These are phyloP conservation scores for Jatropha multifida DNA, from an alignment of 441 rosid species.

Conservation along the genomic window DNA sequence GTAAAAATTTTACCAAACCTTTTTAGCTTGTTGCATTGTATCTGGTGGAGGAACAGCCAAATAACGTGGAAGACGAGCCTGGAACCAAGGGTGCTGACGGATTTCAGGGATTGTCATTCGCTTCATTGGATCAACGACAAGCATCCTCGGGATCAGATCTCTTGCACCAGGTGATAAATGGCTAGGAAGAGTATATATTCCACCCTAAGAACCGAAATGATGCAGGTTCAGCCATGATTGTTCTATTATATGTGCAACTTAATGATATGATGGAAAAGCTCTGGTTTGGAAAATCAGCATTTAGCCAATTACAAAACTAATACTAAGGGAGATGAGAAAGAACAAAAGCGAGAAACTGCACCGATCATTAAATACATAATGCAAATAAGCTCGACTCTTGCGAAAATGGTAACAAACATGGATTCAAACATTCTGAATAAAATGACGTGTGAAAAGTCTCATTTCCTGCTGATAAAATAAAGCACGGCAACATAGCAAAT, in stretches of 20 bases:
- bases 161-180: constrained; percentile 89
- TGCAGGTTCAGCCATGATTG: background rate
- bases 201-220: constrained; percentile 53
- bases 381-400: background rate
- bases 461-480: background rate
- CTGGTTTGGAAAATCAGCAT: background rate
- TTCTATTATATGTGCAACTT: background rate
- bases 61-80: constrained; percentile 91
- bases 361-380: background rate
- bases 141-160: constrained; percentile 96
- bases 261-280: background rate
- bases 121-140: constrained; percentile 93
- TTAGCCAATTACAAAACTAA: background rate
- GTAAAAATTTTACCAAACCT: constrained; percentile 45
- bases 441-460: background rate
- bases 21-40: constrained; percentile 93
- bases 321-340: background rate
- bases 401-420: background rate
- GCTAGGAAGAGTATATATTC: constrained; percentile 97
- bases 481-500: background rate
- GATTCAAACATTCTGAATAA: background rate
- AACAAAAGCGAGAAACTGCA: background rate
- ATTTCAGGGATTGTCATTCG: constrained; percentile 92
- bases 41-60: constrained; percentile 97
- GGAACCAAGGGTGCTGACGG: constrained; percentile 97